Evolutionary conservation across 768 basidiomycete genomes (phyloP).

Genomic region (Lactarius tabidus): DNA sequence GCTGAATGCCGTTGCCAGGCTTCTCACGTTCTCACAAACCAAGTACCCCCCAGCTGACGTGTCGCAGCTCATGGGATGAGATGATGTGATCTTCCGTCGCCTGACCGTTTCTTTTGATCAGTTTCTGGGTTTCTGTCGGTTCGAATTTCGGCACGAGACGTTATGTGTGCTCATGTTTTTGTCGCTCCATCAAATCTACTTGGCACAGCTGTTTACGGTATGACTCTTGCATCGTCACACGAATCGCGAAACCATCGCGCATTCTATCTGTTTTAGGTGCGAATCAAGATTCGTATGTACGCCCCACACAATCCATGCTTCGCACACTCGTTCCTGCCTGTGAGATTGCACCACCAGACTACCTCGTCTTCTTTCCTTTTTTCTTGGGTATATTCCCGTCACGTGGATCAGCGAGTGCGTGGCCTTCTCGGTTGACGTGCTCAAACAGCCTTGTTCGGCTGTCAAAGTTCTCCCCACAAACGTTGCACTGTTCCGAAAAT

Average conservation of each 20-base stretch:
- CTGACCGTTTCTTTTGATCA: conserved; percentile 4
- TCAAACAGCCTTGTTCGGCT: conserved; percentile 72
- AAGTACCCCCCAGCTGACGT: conserved; percentile 93
- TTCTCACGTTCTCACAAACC: conserved; percentile 93
- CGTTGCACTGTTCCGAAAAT: conserved; percentile 51
- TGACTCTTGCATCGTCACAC: conserved; percentile 8
- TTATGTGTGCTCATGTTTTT: not conserved
- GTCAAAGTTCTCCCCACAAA: conserved; percentile 57
- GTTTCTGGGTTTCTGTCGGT: conserved; percentile 7
- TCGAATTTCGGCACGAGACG: conserved; percentile 11
- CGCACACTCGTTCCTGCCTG: not conserved
- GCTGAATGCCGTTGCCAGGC: conserved; percentile 41
- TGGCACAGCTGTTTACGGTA: conserved; percentile 19
- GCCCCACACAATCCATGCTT: not conserved
- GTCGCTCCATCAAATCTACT: conserved; percentile 13
- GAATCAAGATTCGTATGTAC: conserved; percentile 6
- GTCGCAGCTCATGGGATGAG: conserved; percentile 81
- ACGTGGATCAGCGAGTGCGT: conserved; percentile 51
- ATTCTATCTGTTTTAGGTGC: conserved; percentile 14
- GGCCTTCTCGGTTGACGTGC: conserved; percentile 68
- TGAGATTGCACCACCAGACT: conserved; percentile 10
- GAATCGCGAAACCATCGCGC: conserved; percentile 5
- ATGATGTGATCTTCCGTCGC: conserved; percentile 7
- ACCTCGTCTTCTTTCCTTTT: conserved; percentile 38
- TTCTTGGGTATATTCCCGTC: conserved; percentile 26